Evolutionary conservation across 495 filamentous ascomycete genomes (phyloP).

Genomic region (Penicillium paxilli): DNA sequence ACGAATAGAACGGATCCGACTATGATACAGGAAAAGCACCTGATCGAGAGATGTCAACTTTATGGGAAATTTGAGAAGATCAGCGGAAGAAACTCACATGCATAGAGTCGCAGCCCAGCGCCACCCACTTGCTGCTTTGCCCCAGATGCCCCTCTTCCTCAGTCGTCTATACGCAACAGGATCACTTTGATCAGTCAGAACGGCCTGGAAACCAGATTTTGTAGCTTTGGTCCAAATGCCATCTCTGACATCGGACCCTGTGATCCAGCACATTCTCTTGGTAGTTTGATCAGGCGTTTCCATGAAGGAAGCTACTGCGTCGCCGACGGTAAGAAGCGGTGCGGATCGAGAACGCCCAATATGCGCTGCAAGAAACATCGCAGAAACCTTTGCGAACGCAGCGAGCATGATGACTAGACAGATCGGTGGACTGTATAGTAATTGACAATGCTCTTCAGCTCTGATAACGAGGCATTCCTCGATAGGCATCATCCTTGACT

Average conservation of each 20-base stretch:
- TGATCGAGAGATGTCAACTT: not conserved
- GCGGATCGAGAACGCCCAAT: not conserved
- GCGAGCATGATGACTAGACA: constrained; percentile 39
- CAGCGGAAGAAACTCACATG: not conserved
- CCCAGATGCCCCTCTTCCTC: not conserved
- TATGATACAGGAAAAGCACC: not conserved
- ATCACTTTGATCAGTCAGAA: not conserved
- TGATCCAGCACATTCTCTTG: constrained; percentile 15
- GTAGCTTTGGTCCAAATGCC: not conserved
- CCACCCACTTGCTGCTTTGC: not conserved
- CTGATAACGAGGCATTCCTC: constrained; percentile 7
- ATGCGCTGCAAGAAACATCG: constrained; percentile 28
- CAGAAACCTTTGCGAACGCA: constrained; percentile 38
- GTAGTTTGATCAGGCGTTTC: constrained; percentile 19
- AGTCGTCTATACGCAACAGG: not conserved
- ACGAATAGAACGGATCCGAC: not conserved
- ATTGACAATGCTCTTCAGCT: constrained; percentile 35
- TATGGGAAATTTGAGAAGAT: not conserved
- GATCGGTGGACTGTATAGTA: constrained; percentile 46
- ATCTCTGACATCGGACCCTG: not conserved
- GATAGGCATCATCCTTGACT: not conserved
- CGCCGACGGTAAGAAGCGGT: constrained; percentile 23
- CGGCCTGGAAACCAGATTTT: not conserved
- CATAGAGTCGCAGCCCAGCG: not conserved
- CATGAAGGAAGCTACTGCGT: constrained; percentile 29